phyloP scores from a whole-genome alignment of 179 eudicot genomes.

The Nepenthes alata region DNA sequence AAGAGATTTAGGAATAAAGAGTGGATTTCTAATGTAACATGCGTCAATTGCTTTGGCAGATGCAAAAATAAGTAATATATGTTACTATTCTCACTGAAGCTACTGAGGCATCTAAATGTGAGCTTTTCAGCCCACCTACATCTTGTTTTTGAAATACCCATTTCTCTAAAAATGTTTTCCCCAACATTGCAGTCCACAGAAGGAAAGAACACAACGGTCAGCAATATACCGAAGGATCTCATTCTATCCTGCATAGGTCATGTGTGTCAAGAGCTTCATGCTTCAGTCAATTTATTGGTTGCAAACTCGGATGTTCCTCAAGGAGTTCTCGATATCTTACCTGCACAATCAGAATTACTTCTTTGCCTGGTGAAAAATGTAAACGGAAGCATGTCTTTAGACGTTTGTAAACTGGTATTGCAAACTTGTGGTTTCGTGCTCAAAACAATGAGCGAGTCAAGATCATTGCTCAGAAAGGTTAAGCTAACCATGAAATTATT shows the following conservation, averaged over 20 bases:
- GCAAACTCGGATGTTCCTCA: conserved; percentile 37
- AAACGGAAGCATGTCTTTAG: conserved; percentile 25
- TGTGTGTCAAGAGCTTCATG: conserved; percentile 37
- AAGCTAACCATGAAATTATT: conserved; percentile 33
- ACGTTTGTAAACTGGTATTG: conserved; percentile 34
- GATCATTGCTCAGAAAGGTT: conserved; percentile 27
- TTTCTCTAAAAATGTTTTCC: not conserved
- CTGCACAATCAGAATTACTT: conserved; percentile 65
- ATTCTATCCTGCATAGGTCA: conserved; percentile 43
- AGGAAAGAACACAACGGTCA: conserved; percentile 14
- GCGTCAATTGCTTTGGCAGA: too few species aligned
- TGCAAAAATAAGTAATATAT: too few species aligned
- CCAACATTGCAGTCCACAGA: conserved; percentile 33
- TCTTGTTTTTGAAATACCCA: not conserved
- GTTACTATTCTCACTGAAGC: too few species aligned
- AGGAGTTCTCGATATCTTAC: conserved; percentile 43
- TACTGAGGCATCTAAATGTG: too few species aligned
- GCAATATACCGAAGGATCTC: conserved; percentile 33
- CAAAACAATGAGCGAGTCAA: conserved; percentile 44
- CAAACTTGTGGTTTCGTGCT: conserved; percentile 50
- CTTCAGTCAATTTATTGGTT: conserved; percentile 35
- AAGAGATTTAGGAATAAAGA: too few species aligned
- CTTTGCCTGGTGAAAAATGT: conserved; percentile 38
- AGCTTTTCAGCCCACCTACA: too few species aligned
- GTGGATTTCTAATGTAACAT: too few species aligned